Base-by-base conservation (phyloP, 805 yeast genomes). In the Suhomyces sp. region DNA sequence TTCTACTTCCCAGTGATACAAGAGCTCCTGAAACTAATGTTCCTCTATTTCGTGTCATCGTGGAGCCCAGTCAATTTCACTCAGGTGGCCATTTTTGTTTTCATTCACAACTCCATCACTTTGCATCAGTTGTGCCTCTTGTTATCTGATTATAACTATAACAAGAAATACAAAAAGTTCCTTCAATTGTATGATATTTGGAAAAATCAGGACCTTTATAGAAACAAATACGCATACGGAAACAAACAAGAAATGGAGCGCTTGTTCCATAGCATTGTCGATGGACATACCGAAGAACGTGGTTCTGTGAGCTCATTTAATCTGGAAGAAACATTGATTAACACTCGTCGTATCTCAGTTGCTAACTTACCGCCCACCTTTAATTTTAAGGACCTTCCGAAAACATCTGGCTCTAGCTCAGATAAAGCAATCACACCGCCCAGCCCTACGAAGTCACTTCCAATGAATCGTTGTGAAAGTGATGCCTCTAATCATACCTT, bases 1-100 rank as follows among this genome's bases (percentile, higher is more conserved):
- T 45, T 48, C 25, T 44, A 44, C 29, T 44, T 28, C 16, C 56
- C 56, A 3, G 31, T 51, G 11, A 13, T 42, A 22, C 47, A 49
- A 20, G 51, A 50, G 25, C 18, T 27, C 11, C 9, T 33, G 9
- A 26, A 26, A 10, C 8, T 36, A 6, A 28, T 20, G 12, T 28
- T 45, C 17, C 22, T 47, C 10, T 31, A 25, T 25, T 28, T 30
- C 12, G 30, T 38, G 10, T 25, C 40, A 6, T 7, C 29, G 6
- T 12, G 19, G 13, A 15, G 16, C 27, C 28, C 28, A n/a, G 11
- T 38, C 16, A 28, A 30, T 28, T 28, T 34, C 14, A 24, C 36
- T 19, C 44, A 44, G 18, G 12, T 38, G 19, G 35, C 44, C 11
- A 38, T 40, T 19, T 28, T 38, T 28, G 31, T 38, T 17, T 33